Evolutionary conservation across 2,329 filamentous ascomycete genomes (phyloP).

Genomic region (Monilinia vaccinii-corymbosi): DNA sequence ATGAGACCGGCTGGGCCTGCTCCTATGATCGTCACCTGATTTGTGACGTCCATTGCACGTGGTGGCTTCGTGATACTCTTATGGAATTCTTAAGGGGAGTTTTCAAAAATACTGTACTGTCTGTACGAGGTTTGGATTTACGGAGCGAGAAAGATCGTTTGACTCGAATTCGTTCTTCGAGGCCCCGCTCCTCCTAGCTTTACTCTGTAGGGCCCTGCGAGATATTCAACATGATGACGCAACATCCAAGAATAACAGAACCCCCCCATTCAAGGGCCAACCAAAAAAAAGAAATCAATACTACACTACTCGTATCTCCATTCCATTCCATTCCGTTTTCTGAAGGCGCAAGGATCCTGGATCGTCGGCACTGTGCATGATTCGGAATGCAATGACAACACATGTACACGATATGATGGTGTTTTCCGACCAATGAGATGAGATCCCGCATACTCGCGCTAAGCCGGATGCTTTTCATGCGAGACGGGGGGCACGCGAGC

Average conservation of each 20-base stretch:
- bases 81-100: background rate
- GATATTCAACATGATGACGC: no score
- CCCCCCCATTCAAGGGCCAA: no score
- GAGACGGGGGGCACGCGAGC: background rate
- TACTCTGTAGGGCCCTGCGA: no score
- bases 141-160: no score
- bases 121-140: background rate
- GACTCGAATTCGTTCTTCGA: no score
- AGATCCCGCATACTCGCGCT: background rate
- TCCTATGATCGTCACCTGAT: conserved; percentile 30
- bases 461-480: background rate
- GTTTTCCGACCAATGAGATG: background rate
- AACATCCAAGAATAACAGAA: background rate
- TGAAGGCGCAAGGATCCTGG: no score
- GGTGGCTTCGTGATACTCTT: no score
- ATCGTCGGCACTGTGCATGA: background rate
- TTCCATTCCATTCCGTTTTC: background rate
- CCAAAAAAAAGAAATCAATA: no score
- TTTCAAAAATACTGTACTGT: no score
- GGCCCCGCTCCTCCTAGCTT: no score
- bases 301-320: background rate
- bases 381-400: conserved; percentile 1
- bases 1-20: conserved; percentile 38
- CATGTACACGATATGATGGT: background rate
- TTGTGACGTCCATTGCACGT: background rate